Conservation (phyloP, 2,329 filamentous ascomycete genomes). For the Fusarium guadeloupense region DNA sequence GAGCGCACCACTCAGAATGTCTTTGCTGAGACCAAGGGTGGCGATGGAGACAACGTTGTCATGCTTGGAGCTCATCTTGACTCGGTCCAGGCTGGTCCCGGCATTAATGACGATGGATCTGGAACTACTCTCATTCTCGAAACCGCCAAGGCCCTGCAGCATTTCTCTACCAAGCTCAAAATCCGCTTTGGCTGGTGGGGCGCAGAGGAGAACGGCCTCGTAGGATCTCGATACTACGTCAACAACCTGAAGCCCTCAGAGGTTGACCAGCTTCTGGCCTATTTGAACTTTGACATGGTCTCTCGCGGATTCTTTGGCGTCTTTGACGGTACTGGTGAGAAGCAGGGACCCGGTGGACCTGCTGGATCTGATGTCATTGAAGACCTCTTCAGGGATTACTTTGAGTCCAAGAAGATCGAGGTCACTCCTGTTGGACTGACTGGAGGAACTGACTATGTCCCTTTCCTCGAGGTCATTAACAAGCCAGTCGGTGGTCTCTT, state of each 20-base stretch:
- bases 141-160: conserved; percentile 50
- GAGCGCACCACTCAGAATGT: conserved; percentile 55
- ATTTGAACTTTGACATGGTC: conserved; percentile 56
- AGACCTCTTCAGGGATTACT: conserved; percentile 47
- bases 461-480: conserved; percentile 62
- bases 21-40: conserved; percentile 56
- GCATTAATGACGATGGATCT: conserved; percentile 59
- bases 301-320: conserved; percentile 49
- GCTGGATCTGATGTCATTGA: conserved; percentile 47
- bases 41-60: conserved; percentile 54
- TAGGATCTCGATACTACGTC: conserved; percentile 50
- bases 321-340: conserved; percentile 49
- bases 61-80: conserved; percentile 56
- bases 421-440: conserved; percentile 41
- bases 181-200: conserved; percentile 58
- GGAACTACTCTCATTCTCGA: conserved; percentile 54
- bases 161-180: conserved; percentile 50
- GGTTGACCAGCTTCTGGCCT: conserved; percentile 48
- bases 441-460: conserved; percentile 68
- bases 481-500: conserved; percentile 67
- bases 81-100: conserved; percentile 55
- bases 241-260: conserved; percentile 46
- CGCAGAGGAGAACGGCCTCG: conserved; percentile 56
- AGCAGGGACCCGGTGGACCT: conserved; percentile 50
- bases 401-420: conserved; percentile 46